A percentile compares a stretch with the other conserved stretches of the same genome.
phyloP scores from a whole-genome alignment of 306 rosid genomes.

The Trifolium pratense region DNA sequence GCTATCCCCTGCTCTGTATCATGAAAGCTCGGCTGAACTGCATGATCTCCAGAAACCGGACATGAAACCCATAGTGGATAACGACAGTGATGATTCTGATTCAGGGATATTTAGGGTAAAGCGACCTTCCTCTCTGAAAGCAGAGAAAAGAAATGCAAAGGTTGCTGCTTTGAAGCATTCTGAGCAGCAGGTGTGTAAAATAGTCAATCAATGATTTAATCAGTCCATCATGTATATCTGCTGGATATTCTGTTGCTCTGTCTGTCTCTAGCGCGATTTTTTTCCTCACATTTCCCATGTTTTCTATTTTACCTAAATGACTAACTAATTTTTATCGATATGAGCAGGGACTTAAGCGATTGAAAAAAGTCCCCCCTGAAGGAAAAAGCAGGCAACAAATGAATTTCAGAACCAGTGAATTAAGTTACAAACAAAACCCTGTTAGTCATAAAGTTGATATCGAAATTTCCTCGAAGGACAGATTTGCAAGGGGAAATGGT shows the following conservation, averaged over 20 bases:
- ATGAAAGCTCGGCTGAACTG: constrained; percentile 48
- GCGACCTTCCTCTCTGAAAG: constrained; percentile 82
- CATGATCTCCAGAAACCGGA: constrained; percentile 46
- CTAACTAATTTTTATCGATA: constrained; percentile 10
- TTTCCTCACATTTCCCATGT: neutral
- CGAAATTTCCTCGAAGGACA: constrained; percentile 50
- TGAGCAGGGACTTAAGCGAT: constrained; percentile 74
- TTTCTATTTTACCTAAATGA: neutral
- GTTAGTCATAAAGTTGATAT: constrained; percentile 49
- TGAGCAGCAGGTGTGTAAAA: constrained; percentile 70
- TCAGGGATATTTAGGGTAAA: constrained; percentile 85
- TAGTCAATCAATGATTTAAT: constrained; percentile 1
- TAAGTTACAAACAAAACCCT: constrained; percentile 51
- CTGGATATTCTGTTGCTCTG: constrained; percentile 11
- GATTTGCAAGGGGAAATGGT: constrained; percentile 58
- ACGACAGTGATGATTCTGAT: constrained; percentile 81
- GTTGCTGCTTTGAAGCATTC: constrained; percentile 48
- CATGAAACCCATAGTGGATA: constrained; percentile 50
- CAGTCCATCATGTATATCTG: constrained; percentile 16
- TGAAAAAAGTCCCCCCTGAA: constrained; percentile 71
- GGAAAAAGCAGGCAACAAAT: constrained; percentile 51
- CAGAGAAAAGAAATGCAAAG: constrained; percentile 60
- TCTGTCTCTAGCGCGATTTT: neutral
- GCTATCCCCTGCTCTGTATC: constrained; percentile 48
- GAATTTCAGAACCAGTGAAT: constrained; percentile 58